phyloP scores from a whole-genome alignment of 2,329 filamentous ascomycete genomes.

The Trichophyton mentagrophytes region DNA sequence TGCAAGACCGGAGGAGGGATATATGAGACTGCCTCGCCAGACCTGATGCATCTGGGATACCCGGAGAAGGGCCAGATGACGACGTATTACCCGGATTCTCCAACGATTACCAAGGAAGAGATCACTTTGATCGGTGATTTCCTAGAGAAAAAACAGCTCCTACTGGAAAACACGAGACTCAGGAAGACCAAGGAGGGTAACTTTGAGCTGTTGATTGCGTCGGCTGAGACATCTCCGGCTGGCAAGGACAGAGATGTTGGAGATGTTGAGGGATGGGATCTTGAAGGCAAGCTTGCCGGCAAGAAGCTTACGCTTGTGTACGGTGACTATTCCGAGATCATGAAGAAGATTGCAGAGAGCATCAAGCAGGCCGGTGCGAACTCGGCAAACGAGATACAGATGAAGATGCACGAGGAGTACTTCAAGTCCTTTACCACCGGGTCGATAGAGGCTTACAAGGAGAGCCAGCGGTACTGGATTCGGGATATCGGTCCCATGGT shows the following conservation, averaged over 20 bases:
- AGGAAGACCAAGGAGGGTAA: conserved; percentile 51
- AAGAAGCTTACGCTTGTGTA: conserved; percentile 60
- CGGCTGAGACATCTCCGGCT: conserved; percentile 49
- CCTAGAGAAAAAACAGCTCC: conserved; percentile 57
- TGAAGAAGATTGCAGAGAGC: conserved; percentile 53
- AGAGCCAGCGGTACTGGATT: conserved; percentile 71
- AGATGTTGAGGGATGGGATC: conserved; percentile 47
- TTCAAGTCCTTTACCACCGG: conserved; percentile 61
- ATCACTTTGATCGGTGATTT: conserved; percentile 60
- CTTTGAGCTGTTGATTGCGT: conserved; percentile 65
- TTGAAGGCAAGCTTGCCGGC: conserved; percentile 50
- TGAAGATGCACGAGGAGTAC: conserved; percentile 61
- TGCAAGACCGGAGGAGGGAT: conserved; percentile 48
- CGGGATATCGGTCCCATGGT: conserved; percentile 69
- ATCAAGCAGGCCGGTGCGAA: conserved; percentile 56
- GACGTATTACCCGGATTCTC: conserved; percentile 68
- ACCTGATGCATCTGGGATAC: conserved; percentile 64
- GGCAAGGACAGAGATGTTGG: conserved; percentile 54
- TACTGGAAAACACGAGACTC: conserved; percentile 64
- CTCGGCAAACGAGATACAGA: conserved; percentile 60
- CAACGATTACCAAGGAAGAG: conserved; percentile 60
- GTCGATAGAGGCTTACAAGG: conserved; percentile 64
- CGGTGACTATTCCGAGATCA: conserved; percentile 60
- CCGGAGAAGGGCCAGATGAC: conserved; percentile 63
- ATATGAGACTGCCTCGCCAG: conserved; percentile 52